A percentile compares a stretch with the other conserved stretches of the same genome.
Conservation (phyloP, 352 stramenopile species). For the Phytophthora pistaciae region DNA sequence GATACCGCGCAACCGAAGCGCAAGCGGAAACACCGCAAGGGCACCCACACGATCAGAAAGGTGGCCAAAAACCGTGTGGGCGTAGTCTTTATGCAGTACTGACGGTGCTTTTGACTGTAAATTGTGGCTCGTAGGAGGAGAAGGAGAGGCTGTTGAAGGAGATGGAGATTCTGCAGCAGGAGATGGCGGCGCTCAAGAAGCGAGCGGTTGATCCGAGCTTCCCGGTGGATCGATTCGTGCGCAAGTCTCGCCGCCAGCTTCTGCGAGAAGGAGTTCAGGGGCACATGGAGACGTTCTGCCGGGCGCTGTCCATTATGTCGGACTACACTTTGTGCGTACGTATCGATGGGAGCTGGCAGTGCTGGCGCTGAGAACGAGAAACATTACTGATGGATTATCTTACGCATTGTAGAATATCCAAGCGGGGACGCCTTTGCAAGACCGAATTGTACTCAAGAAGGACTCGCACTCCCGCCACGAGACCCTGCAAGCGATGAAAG, state of each 20-base stretch:
- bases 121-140: slow-evolving; percentile 33
- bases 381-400: background rate
- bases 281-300: slow-evolving; percentile 34
- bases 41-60: slow-evolving; percentile 42
- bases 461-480: slow-evolving; percentile 22
- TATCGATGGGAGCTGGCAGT: slow-evolving; percentile 1
- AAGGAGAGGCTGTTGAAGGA: slow-evolving; percentile 37
- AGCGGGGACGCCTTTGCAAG: slow-evolving; percentile 38
- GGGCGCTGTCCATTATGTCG: slow-evolving; percentile 35
- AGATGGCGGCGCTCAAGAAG: slow-evolving; percentile 44
- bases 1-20: slow-evolving; percentile 12
- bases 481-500: slow-evolving; percentile 30
- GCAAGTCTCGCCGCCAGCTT: slow-evolving; percentile 18
- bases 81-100: background rate
- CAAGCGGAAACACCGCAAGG: slow-evolving; percentile 46
- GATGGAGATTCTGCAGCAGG: slow-evolving; percentile 30
- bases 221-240: slow-evolving; percentile 14
- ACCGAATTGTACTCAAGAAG: slow-evolving; percentile 32
- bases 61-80: background rate
- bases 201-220: slow-evolving; percentile 21
- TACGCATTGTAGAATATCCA: slow-evolving; percentile 31
- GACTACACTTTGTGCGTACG: slow-evolving; percentile 43
- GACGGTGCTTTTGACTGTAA: background rate
- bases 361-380: background rate
- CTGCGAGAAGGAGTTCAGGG: slow-evolving; percentile 24